Base-by-base conservation (phyloP, 129 eudicot species). In the Kitagawia praeruptora region DNA sequence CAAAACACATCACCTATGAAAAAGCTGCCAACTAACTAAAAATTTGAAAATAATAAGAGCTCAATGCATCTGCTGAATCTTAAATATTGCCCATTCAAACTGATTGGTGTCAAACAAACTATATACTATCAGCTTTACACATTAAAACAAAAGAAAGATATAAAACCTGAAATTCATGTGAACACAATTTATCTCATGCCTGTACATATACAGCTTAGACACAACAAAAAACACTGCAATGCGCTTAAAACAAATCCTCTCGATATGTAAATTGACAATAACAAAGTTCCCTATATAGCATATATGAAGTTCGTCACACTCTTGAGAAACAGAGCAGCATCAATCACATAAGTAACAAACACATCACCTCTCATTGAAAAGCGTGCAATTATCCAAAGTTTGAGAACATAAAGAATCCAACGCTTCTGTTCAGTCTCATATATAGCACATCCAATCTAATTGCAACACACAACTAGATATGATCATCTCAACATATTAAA, bases 11-110 rank as follows among this genome's bases (percentile, higher is more conserved):
- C 40, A 64, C 3, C 38, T 63, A 40, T 80, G 42, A 2, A 61
- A 72, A 76, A 53, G 56, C 66, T 67, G 75, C 58, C 40, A 73
- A 76, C 49, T 40, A 75, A 54, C 41, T 53, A 42, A 40, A 9
- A 27, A 72, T 6, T 45, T 45, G 69, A 74, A 73, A 76, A 8
- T 48, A 49, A 46, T 14, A 19, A 34, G n/a, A 23, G 34, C 34
- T 21, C 14, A 10, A 66, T 46, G 48, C 74, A 77, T 44, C 14
- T 61, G 15, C 69, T 61, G 34, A 44, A 48, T 49, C 49, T 86
- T 49, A 51, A 25, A 38, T n/a, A 49, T 38, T 54, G 18, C 31
- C 7, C 23, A 74, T n/a, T 44, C 10, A 19, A 37, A 51, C 18
- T 15, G n/a, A 53, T 18, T 6, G n/a, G 61, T 16, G 61, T 53